A percentile compares a stretch with the other conserved stretches of the same genome.
phyloP scores from a whole-genome alignment of 176 grass and related monocot genomes.

The Raddia distichophylla region DNA sequence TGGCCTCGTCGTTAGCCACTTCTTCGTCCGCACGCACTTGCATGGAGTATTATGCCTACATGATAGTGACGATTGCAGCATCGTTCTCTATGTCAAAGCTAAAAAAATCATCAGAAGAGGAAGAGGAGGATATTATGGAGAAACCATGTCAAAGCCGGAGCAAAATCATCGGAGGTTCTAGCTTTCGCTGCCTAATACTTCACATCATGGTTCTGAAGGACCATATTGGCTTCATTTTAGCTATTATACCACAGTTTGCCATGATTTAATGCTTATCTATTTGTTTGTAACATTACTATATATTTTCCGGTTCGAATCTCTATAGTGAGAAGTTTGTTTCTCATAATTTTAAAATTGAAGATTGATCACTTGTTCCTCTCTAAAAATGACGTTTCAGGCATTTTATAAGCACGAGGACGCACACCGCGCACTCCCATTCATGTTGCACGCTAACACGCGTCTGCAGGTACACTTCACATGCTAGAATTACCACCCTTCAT shows the following conservation, averaged over 20 bases:
- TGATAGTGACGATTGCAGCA: no score
- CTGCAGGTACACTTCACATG: no score
- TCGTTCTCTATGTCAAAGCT: no score
- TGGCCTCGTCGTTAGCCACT: no score
- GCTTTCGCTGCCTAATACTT: not conserved
- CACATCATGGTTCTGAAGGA: not conserved
- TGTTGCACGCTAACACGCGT: no score
- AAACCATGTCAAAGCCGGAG: no score
- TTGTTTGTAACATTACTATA: not conserved
- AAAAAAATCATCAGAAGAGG: no score
- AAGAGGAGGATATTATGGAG: no score
- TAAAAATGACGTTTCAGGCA: not conserved
- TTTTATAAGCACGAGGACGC: not conserved
- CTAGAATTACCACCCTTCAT: not conserved
- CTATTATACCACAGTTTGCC: not conserved
- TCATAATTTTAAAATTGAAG: not conserved
- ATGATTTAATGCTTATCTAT: not conserved
- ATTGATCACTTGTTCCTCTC: not conserved
- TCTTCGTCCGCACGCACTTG: no score
- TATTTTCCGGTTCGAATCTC: not conserved
- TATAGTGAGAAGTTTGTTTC: not conserved
- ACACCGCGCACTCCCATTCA: no score
- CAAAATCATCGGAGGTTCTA: no score
- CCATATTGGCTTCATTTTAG: not conserved
- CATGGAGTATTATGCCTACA: no score